A percentile compares a stretch with the other conserved stretches of the same genome.
These are phyloP conservation scores for Nothomitra cinnamomea DNA, from an alignment of 2,329 filamentous ascomycete species.

Conservation along the genomic window DNA sequence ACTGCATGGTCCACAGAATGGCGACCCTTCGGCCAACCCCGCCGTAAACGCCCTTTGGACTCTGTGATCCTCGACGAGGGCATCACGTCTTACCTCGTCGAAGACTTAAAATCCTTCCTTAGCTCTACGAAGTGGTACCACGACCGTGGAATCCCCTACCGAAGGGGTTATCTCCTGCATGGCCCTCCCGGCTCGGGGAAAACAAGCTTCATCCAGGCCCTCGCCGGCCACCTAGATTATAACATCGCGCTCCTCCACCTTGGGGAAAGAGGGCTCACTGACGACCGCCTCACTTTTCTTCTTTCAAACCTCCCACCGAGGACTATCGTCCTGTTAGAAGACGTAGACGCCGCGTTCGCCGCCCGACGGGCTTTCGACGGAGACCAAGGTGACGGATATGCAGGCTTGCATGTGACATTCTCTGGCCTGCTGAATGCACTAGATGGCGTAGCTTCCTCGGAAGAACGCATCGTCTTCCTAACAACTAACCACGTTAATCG, in stretches of 20 bases:
- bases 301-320: slow-evolving; percentile 70
- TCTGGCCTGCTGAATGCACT: slow-evolving; percentile 58
- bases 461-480: slow-evolving; percentile 83
- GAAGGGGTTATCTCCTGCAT: slow-evolving; percentile 74
- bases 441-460: slow-evolving; percentile 48
- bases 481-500: slow-evolving; percentile 91
- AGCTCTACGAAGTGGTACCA: slow-evolving; percentile 72
- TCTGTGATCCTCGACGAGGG: slow-evolving; percentile 78
- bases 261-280: slow-evolving; percentile 75
- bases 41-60: slow-evolving; percentile 69
- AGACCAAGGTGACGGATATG: slow-evolving; percentile 66
- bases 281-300: slow-evolving; percentile 73
- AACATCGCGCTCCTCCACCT: slow-evolving; percentile 86
- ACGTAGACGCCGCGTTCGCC: slow-evolving; percentile 79
- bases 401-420: slow-evolving; percentile 79
- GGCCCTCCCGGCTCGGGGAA: slow-evolving; percentile 85
- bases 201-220: slow-evolving; percentile 87
- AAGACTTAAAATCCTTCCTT: slow-evolving; percentile 71
- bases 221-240: slow-evolving; percentile 85
- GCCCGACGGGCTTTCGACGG: slow-evolving; percentile 46
- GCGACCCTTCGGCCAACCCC: slow-evolving; percentile 67
- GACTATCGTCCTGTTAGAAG: slow-evolving; percentile 71
- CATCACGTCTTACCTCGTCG: slow-evolving; percentile 63
- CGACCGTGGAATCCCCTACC: slow-evolving; percentile 86
- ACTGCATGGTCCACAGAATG: slow-evolving; percentile 72